These are phyloP conservation scores for Erodium moschatum DNA, from an alignment of 441 rosid species.

Conservation along the genomic window DNA sequence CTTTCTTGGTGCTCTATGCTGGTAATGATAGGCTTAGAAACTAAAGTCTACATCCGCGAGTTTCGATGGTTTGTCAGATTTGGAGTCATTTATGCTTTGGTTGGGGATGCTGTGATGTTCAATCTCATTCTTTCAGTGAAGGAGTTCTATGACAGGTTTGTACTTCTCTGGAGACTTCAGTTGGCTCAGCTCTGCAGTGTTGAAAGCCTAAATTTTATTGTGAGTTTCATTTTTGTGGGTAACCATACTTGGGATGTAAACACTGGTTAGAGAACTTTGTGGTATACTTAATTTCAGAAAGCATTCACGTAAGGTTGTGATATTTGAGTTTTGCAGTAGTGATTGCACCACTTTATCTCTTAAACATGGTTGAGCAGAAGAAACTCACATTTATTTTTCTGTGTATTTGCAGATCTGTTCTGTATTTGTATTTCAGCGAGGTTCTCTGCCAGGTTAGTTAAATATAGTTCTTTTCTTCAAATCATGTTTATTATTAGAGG, in stretches of 20 bases:
- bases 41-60: conserved; percentile 65
- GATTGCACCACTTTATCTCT: conserved; percentile 9
- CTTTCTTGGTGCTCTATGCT: conserved; percentile 76
- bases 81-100: conserved; percentile 62
- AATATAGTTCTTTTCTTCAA: conserved; percentile 10
- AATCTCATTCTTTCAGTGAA: conserved; percentile 65
- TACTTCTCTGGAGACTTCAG: conserved; percentile 16
- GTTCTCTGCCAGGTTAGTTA: conserved; percentile 69
- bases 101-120: conserved; percentile 78
- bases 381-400: conserved; percentile 21
- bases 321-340: conserved; percentile 10
- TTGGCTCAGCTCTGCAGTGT: background rate
- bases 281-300: background rate
- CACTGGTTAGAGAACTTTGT: background rate
- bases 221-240: background rate
- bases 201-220: background rate
- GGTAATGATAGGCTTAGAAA: conserved; percentile 64
- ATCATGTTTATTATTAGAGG: background rate
- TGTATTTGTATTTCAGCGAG: conserved; percentile 72
- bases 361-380: background rate
- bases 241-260: background rate
- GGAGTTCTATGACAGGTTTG: conserved; percentile 62
- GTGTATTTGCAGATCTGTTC: conserved; percentile 49
- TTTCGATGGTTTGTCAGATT: conserved; percentile 93
- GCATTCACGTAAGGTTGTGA: background rate